These are phyloP conservation scores for Didymella pomorum DNA, from an alignment of 2,329 filamentous ascomycete species.

Conservation along the genomic window DNA sequence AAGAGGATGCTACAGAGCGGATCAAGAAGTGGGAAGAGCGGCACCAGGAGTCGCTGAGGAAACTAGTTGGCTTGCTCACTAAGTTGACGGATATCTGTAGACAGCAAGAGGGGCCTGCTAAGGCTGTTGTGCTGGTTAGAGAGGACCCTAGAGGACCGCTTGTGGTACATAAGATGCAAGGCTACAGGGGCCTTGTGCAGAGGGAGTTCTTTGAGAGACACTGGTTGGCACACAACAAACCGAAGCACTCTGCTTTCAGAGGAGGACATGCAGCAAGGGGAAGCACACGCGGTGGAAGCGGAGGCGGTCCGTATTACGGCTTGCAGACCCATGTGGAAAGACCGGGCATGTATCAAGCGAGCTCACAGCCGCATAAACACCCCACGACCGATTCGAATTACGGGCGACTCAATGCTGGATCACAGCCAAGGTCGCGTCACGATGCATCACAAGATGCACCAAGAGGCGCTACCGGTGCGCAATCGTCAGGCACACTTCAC, in stretches of 20 bases:
- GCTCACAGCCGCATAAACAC: background rate
- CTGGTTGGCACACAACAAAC: constrained; percentile 21
- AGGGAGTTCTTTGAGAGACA: constrained; percentile 24
- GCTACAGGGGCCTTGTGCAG: constrained; percentile 20
- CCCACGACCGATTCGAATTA: background rate
- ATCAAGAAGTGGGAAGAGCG: constrained; percentile 33
- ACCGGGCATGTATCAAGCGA: background rate
- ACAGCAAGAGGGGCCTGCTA: constrained; percentile 25
- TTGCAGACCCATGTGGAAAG: too few species aligned
- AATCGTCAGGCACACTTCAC: background rate
- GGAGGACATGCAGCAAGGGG: background rate
- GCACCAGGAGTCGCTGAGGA: constrained; percentile 34
- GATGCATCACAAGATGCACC: background rate
- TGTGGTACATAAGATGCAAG: constrained; percentile 28
- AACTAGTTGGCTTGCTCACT: constrained; percentile 31
- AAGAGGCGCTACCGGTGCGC: background rate
- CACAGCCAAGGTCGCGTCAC: background rate
- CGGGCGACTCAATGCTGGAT: background rate
- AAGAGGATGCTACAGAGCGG: constrained; percentile 28
- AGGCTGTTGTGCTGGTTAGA: constrained; percentile 26
- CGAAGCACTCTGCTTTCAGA: background rate
- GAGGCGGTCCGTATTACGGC: background rate
- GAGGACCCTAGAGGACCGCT: constrained; percentile 30
- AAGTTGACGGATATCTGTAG: constrained; percentile 24
- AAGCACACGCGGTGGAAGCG: background rate